Base-by-base conservation (phyloP, 2,329 filamentous ascomycete genomes). In the Ophiostoma himal-ulmi region DNA sequence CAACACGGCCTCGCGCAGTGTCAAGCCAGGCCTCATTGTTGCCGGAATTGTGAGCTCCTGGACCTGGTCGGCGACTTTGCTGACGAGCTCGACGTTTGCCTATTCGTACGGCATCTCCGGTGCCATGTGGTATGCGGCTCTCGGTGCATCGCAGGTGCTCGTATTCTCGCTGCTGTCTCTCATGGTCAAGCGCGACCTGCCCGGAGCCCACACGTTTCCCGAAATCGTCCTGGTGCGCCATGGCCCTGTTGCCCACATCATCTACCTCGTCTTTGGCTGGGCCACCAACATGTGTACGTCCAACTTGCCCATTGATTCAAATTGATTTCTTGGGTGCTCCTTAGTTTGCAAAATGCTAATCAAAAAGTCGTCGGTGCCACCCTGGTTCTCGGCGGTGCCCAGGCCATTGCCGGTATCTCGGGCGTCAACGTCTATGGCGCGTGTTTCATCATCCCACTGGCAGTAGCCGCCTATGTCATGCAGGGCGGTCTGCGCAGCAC, bases 21-120 rank as follows among this genome's bases (percentile, higher is more conserved):
- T 82, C 57, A 81, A 81, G 69, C 80, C 82, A 0, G 82, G 82
- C 7, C 78, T 84, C 5, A 82, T 83, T 67, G 80, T 81, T 4
- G 80, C 79, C 7, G 81, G 81, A 4, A 81, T 84, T 69, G 82
- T 84, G 14, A 82, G 79, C 5, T 81, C 82, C 1, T 84, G 82
- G 82, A 84, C 82, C 5, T 83, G 81, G 81, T 79, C 80, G 22
- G 80, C 82, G 6, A 84, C 83, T 6, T 76, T 82, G 36, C 70
- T 82, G 70, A 80, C 78, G 4, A 69, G 68, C 8, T 80, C 78
- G 11, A 79, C 80, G 1, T 79, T 82, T 72, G 80, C 79, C 0
- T 82, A 82, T 70, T 74, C 73, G 3, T 82, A 82, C 74, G 80
- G 80, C 8, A 78, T 82, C 62, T 78, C 76, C 64, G 80, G 79